Percentiles rank a stretch among this genome's conserved stretches.
These are phyloP conservation scores for Ailanthus altissimus DNA, from an alignment of 345 rosid species.

Conservation along the genomic window DNA sequence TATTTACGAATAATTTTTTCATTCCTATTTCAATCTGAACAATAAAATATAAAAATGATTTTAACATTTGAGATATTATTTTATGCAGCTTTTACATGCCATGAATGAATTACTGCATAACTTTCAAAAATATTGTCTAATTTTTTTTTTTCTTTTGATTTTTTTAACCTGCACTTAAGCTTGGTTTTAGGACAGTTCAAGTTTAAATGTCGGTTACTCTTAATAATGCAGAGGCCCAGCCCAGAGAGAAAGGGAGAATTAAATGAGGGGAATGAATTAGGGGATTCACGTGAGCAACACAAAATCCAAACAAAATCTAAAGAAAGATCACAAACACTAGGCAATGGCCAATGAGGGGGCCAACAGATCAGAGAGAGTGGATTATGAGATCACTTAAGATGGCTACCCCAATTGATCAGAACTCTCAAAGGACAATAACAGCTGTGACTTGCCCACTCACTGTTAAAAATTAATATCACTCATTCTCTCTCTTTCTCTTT, in stretches of 20 bases:
- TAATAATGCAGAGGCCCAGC: conserved; percentile 12
- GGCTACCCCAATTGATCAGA: background rate
- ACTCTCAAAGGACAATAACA: conserved; percentile 17
- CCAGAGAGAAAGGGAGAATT: conserved; percentile 12
- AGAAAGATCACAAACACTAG: conserved; percentile 31
- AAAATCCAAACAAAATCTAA: conserved; percentile 43
- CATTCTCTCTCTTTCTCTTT: background rate
- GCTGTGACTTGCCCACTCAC: background rate
- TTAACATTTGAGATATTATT: background rate
- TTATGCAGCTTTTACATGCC: no score
- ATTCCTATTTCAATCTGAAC: no score
- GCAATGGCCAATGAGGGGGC: conserved; percentile 24
- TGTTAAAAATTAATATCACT: background rate
- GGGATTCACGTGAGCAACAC: conserved; percentile 42
- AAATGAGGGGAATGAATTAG: conserved; percentile 24
- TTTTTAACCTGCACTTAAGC: background rate
- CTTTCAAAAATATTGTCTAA: background rate
- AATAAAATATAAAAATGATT: background rate
- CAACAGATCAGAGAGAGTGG: conserved; percentile 20
- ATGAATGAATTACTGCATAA: background rate
- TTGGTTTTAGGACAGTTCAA: background rate
- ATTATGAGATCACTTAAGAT: conserved; percentile 20
- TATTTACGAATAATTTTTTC: no score
- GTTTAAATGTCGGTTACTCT: background rate
- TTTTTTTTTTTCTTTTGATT: background rate